Evolutionary conservation across 805 yeast genomes (phyloP).

Genomic region (Monosporozyma solicola): DNA sequence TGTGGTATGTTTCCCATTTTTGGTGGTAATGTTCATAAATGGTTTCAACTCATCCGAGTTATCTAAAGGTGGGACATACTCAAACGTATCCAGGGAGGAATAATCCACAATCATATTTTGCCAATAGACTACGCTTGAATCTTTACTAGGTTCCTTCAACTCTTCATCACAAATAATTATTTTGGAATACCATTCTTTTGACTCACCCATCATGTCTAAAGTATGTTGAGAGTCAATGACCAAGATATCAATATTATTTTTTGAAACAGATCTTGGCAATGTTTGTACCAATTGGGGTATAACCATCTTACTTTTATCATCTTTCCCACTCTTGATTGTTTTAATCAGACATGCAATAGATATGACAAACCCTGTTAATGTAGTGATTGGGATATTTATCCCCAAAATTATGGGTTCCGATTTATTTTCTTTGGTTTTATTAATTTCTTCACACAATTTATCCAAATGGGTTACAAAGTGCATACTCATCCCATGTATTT

Average conservation of each 20-base stretch:
- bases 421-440: background rate
- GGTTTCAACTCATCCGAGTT: slow-evolving; percentile 31
- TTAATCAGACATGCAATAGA: slow-evolving; percentile 38
- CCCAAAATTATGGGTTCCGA: slow-evolving; percentile 15
- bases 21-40: slow-evolving; percentile 22
- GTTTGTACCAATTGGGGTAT: slow-evolving; percentile 34
- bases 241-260: slow-evolving; percentile 23
- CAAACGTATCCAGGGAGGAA: slow-evolving; percentile 15
- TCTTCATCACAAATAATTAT: slow-evolving; percentile 27
- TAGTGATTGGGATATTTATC: slow-evolving; percentile 22
- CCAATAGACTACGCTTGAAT: slow-evolving; percentile 21
- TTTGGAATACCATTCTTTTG: slow-evolving; percentile 25
- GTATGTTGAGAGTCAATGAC: slow-evolving; percentile 25
- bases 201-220: slow-evolving; percentile 15
- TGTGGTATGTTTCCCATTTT: slow-evolving; percentile 20
- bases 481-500: slow-evolving; percentile 21
- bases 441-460: slow-evolving; percentile 7
- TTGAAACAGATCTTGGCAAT: slow-evolving; percentile 21
- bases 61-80: slow-evolving; percentile 26
- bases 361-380: slow-evolving; percentile 31
- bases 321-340: slow-evolving; percentile 19
- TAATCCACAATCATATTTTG: slow-evolving; percentile 11
- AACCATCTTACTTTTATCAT: background rate
- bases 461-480: slow-evolving; percentile 7
- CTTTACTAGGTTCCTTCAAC: background rate